Evolutionary conservation across 305 asterid species (phyloP), one percentile per base, ranked within the genome.

Genomic region (Rubia tinctorum): DNA sequence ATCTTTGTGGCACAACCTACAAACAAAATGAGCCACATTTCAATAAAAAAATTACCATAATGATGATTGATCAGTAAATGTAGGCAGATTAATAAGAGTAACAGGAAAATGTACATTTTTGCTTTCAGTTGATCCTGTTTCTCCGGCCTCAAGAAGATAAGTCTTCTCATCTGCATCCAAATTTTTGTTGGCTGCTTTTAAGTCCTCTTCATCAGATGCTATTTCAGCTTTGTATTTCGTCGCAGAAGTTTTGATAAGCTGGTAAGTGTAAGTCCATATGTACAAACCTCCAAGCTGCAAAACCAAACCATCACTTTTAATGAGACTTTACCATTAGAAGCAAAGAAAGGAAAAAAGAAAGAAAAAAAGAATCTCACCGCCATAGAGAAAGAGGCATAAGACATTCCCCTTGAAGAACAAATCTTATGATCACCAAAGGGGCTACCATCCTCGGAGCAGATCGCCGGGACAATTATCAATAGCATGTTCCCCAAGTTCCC

Each of bases 401-500:
- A 91, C 59, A 91, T 80, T 4, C 93, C 95, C 69, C 40, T 22
- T 0, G 82, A 62, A 34, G 89, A 68, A 80, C 98, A 93, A 65
- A 64, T 77, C 9, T 43, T 37, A 75, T 73, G 87, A 66, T 88
- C 93, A 15, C 98, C 98, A 68, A 93, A 93, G 18, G 97, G 98
- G 72, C 84, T 87, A 6, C 93, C 91, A 45, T 75, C 84, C 83
- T 92, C 93, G 27, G 82, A 75, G 78, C 98, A 92, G 58, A 88
- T 84, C 47, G 98, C 95, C n/a, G 98, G 97, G 75, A 92, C 72
- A 42, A 92, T 75, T 43, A 92, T 87, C 84, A 92, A 69, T 71
- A 92, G 66, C 76, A 92, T 86, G 72, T 88, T 89, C 34, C 98
- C 98, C 89, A 92, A 76, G 82, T 92, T 92, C 68, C 98, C 97